Evolutionary conservation across 2,329 filamentous ascomycete genomes (phyloP).

Genomic region (Aspergillus tubingensis): DNA sequence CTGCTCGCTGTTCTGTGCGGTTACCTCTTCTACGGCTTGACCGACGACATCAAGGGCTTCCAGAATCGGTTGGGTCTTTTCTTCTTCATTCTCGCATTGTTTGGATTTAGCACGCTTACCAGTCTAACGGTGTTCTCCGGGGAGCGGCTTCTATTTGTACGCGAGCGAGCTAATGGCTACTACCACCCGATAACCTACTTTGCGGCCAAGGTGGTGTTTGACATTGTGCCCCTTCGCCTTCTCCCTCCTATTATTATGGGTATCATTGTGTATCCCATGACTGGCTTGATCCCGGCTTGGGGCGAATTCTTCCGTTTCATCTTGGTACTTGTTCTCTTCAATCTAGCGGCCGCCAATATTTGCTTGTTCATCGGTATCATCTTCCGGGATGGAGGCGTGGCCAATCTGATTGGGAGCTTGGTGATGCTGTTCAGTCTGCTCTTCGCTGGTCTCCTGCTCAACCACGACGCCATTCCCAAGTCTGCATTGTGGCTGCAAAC

Average conservation of each 20-base stretch:
- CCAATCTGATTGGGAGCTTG: conserved; percentile 88
- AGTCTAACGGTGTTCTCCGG: conserved; percentile 90
- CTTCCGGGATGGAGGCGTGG: conserved; percentile 86
- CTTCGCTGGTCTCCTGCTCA: conserved; percentile 90
- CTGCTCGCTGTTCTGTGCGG: conserved; percentile 90
- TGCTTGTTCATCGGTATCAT: conserved; percentile 96
- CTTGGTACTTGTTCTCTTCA: conserved; percentile 90
- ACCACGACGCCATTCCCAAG: conserved; percentile 87
- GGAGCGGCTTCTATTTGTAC: conserved; percentile 85
- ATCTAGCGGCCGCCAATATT: conserved; percentile 88
- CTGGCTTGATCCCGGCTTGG: conserved; percentile 79
- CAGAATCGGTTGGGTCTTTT: conserved; percentile 96
- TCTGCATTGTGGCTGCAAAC: conserved; percentile 87
- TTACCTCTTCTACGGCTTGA: conserved; percentile 93
- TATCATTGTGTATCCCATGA: conserved; percentile 97
- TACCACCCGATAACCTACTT: conserved; percentile 95
- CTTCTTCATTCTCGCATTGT: conserved; percentile 94
- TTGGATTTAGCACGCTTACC: conserved; percentile 94
- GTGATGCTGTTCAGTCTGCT: conserved; percentile 97
- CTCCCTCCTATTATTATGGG: conserved; percentile 95
- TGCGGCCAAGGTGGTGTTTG: conserved; percentile 93
- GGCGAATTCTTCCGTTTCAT: conserved; percentile 89
- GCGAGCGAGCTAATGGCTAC: conserved; percentile 94
- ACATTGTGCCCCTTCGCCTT: conserved; percentile 90
- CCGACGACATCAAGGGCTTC: conserved; percentile 94